Evolutionary conservation across 176 grass and related monocot genomes (phyloP).

Genomic region (Cenchrus americanus): DNA sequence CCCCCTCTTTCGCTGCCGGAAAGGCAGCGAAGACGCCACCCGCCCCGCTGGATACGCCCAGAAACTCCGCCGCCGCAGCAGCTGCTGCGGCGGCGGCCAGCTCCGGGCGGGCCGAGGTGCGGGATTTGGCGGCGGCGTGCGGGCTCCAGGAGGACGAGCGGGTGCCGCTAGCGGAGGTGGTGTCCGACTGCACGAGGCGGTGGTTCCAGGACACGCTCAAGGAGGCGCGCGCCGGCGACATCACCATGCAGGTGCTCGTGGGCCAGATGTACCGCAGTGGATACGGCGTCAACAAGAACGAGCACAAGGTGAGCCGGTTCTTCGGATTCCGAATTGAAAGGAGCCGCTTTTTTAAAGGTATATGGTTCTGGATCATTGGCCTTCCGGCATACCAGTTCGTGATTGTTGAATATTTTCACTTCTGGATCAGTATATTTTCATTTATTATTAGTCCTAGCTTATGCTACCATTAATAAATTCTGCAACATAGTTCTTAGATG

Average conservation of each 20-base stretch:
- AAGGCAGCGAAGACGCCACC: slow-evolving; percentile 34
- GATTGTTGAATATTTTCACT: neutral
- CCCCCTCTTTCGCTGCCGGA: neutral
- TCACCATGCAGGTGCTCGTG: slow-evolving; percentile 87
- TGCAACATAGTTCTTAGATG: neutral
- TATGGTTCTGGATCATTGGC: slow-evolving; percentile 3
- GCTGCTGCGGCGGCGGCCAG: slow-evolving; percentile 32
- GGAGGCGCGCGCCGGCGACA: slow-evolving; percentile 79
- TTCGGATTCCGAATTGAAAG: slow-evolving; percentile 12
- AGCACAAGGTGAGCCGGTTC: slow-evolving; percentile 69
- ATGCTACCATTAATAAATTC: slow-evolving; percentile 1
- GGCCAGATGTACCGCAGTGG: slow-evolving; percentile 97
- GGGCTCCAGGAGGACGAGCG: slow-evolving; percentile 48
- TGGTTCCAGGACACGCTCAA: slow-evolving; percentile 98
- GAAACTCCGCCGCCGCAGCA: slow-evolving; percentile 39
- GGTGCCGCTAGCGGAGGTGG: slow-evolving; percentile 72
- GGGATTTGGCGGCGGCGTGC: slow-evolving; percentile 51
- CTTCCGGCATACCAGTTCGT: slow-evolving; percentile 13
- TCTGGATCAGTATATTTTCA: slow-evolving; percentile 16
- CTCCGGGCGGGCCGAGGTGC: slow-evolving; percentile 37
- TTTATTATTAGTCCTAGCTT: slow-evolving; percentile 21
- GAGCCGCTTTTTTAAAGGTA: neutral
- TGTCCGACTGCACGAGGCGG: slow-evolving; percentile 75
- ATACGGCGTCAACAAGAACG: slow-evolving; percentile 80
- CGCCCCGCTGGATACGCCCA: slow-evolving; percentile 55